Conservation (phyloP, 2,329 filamentous ascomycete species). For the Simplicillium aogashimaense region DNA sequence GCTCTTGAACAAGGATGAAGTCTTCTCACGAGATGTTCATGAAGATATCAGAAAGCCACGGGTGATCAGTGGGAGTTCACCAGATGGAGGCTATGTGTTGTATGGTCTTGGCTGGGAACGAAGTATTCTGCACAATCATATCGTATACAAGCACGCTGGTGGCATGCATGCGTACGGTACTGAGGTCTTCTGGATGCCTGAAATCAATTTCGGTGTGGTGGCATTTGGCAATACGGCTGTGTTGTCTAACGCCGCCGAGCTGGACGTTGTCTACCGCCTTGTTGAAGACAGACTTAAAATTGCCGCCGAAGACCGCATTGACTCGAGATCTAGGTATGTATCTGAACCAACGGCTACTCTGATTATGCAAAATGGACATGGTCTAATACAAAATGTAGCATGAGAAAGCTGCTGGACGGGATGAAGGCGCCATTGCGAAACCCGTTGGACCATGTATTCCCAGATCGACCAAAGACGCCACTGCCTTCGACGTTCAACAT, state of each 20-base stretch:
- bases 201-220: conserved; percentile 19
- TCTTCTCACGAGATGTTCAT: conserved; percentile 12
- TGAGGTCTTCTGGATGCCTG: conserved; percentile 21
- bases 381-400: not conserved
- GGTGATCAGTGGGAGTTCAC: conserved; percentile 17
- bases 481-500: not conserved
- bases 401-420: conserved; percentile 1
- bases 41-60: conserved; percentile 17
- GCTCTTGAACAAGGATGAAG: conserved; percentile 14
- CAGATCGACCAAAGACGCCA: conserved; percentile 1
- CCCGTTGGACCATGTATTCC: conserved; percentile 1
- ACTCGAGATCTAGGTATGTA: conserved; percentile 12
- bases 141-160: conserved; percentile 19
- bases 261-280: conserved; percentile 16
- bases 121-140: conserved; percentile 14
- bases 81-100: conserved; percentile 6
- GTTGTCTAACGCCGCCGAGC: conserved; percentile 21
- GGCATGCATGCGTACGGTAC: conserved; percentile 16
- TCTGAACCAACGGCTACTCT: not conserved
- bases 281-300: conserved; percentile 19
- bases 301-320: conserved; percentile 10
- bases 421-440: not conserved
- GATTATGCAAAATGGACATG: not conserved
- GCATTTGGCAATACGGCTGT: conserved; percentile 29
- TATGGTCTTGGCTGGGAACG: conserved; percentile 21